Base-by-base conservation (phyloP, 805 yeast genomes). In the Zygosaccharomyces bisporus region DNA sequence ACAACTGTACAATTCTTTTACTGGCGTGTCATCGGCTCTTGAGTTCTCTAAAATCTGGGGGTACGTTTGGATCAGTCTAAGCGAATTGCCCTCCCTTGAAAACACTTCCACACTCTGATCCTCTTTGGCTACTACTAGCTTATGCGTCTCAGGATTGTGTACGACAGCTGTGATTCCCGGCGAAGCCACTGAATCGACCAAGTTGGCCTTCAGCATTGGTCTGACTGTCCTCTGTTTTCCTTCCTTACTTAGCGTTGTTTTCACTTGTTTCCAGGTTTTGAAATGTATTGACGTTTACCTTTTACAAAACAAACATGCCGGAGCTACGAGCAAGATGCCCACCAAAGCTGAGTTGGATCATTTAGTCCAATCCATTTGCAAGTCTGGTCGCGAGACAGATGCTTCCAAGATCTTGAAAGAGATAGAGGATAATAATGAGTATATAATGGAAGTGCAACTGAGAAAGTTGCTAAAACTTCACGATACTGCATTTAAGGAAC, bases 21-120 rank as follows among this genome's bases (percentile, higher is more conserved):
- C 57, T 1, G 20, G 30, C 4, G 51, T 35, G 25, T 58, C 57
- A 24, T 48, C 47, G 12, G 52, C 43, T 13, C 54, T 53, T 2
- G 54, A 27, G 37, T 52, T 51, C 39, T 53, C 51, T n/a, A 62
- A 46, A 12, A 60, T 39, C 24, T 55, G 49, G 10, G 61, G 56
- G 43, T 61, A 61, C 7, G 60, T 54, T 37, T 62, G 67, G 24
- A 54, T 52, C 17, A 57, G 39, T 47, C 56, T 61, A 14, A 51
- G 43, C 19, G 44, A 48, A 6, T 40, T 38, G n/a, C 42, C 35
- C 30, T 60, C 61, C 37, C 48, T 49, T 14, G 59, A 55, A 44
- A 60, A 63, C 6, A 63, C 63, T 23, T 58, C 56, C 14, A 63
- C 51, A 39, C 58, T 56, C 24, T 64, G 64, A 42, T 53, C 50